Percentiles rank a stretch among this genome's conserved stretches.
Evolutionary conservation across 805 yeast genomes (phyloP).

Genomic region (Saccharomycopsis malanga): DNA sequence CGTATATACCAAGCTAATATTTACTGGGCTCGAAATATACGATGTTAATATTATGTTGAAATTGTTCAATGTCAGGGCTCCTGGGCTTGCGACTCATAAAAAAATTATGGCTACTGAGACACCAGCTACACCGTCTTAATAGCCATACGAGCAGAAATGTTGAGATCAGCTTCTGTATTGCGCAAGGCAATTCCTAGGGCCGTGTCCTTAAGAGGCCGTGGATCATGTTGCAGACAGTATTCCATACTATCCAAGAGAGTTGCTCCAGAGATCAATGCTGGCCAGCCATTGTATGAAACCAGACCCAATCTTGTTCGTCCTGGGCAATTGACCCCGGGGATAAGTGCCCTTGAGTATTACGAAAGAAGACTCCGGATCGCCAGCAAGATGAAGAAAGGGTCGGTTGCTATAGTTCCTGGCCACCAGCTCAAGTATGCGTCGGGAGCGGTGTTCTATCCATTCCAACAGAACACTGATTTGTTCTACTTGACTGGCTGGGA

Average conservation of each 20-base stretch:
- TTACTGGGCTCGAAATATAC: no score
- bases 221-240: not conserved
- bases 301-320: constrained; percentile 65
- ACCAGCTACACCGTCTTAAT: no score
- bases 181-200: no score
- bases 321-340: constrained; percentile 86
- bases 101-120: no score
- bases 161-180: no score
- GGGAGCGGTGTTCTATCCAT: constrained; percentile 85
- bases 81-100: no score
- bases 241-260: constrained; percentile 19
- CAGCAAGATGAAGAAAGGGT: constrained; percentile 47
- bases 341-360: constrained; percentile 75
- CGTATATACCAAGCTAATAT: no score
- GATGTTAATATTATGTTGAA: no score
- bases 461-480: constrained; percentile 87
- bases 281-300: constrained; percentile 85
- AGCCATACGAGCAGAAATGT: no score
- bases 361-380: constrained; percentile 60
- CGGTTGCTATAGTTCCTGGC: constrained; percentile 72
- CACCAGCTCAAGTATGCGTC: constrained; percentile 69
- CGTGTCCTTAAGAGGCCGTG: not conserved
- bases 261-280: constrained; percentile 45
- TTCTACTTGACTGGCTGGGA: constrained; percentile 88
- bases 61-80: no score